Base-by-base conservation (phyloP, 495 filamentous ascomycete species). In the Xylaria venustula region DNA sequence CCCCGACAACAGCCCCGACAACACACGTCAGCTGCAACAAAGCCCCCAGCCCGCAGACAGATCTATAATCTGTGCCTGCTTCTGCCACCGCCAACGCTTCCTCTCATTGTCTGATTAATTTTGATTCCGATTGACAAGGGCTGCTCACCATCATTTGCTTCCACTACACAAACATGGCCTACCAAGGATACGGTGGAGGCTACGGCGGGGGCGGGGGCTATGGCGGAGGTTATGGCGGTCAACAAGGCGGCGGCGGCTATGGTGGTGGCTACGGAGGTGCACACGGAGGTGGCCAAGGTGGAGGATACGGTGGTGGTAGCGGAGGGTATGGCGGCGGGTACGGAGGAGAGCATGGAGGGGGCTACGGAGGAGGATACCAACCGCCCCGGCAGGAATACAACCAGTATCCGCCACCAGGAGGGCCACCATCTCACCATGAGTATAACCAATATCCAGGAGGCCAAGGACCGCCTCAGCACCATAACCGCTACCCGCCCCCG, bases 401-500 rank as follows among this genome's bases (percentile, higher is more conserved):
- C 15, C 64, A 68, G 34, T 67, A 68, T 49, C 44, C 49, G 7
- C 61, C 65, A 7, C 65, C 54, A 17, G 49, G 54, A 9, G 52
- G 52, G 3, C 64, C 58, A 53, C 62, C 60, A 2, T 48, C 50
- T 42, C 58, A 54, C 17, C 64, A 67, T 14, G 36, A 15, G 22
- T 63, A 67, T 30, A 55, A 58, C 23, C 64, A 63, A 26, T 65
- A 69, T 30, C 57, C 42, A 26, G 46, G 61, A 32, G 61, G 64
- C 8, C 58, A 67, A 34, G 67, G 63, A 0, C 65, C 69, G 23
- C 62, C 62, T 9, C 67, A 72, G 9, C 44, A 62, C 5, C 71
- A 72, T 22, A 67, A 69, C 44, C 75, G 73, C 42, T 67, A 72
- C 11, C 71, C 73, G 5, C 65, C 63, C 2, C 75, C 75, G 44